Percentiles rank a stretch among this genome's conserved stretches.
phyloP scores from a whole-genome alignment of 805 yeast species.

The Pichia thaimueangensis region DNA sequence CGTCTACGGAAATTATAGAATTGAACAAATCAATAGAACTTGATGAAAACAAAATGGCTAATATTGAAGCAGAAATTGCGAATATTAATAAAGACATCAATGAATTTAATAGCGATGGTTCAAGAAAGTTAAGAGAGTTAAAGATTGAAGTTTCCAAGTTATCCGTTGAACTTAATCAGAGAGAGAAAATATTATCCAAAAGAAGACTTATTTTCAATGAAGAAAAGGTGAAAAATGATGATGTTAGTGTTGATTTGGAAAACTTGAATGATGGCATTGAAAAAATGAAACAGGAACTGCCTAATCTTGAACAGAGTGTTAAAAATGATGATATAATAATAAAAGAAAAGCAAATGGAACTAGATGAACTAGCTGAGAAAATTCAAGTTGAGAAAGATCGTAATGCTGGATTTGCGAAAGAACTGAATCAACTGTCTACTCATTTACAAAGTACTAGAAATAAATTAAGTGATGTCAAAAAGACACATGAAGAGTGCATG shows the following conservation, averaged over 20 bases:
- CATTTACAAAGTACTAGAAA: slow-evolving; percentile 42
- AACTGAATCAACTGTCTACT: slow-evolving; percentile 52
- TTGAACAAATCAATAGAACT: slow-evolving; percentile 40
- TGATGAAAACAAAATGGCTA: slow-evolving; percentile 34
- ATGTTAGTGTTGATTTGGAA: slow-evolving; percentile 49
- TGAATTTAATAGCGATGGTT: slow-evolving; percentile 76
- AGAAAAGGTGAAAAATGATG: slow-evolving; percentile 66
- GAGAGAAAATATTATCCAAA: slow-evolving; percentile 37
- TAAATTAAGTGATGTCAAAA: slow-evolving; percentile 45
- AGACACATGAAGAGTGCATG: slow-evolving; percentile 30
- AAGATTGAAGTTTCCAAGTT: slow-evolving; percentile 44
- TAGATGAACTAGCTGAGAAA: slow-evolving; percentile 27
- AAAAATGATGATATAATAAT: slow-evolving; percentile 24
- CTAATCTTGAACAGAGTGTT: slow-evolving; percentile 30
- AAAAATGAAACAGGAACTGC: slow-evolving; percentile 30
- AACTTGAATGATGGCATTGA: slow-evolving; percentile 37
- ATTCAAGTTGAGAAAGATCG: slow-evolving; percentile 52
- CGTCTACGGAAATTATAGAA: slow-evolving; percentile 28
- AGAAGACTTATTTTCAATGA: slow-evolving; percentile 53
- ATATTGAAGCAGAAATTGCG: slow-evolving; percentile 40
- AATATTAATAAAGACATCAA: slow-evolving; percentile 67
- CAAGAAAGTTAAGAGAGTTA: slow-evolving; percentile 66
- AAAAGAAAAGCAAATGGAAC: slow-evolving; percentile 21
- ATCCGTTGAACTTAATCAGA: slow-evolving; percentile 27
- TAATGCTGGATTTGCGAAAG: slow-evolving; percentile 67